Percentiles rank a stretch among this genome's conserved stretches.
phyloP scores from a whole-genome alignment of 2,329 filamentous ascomycete genomes.

The Coniochaeta sp. region DNA sequence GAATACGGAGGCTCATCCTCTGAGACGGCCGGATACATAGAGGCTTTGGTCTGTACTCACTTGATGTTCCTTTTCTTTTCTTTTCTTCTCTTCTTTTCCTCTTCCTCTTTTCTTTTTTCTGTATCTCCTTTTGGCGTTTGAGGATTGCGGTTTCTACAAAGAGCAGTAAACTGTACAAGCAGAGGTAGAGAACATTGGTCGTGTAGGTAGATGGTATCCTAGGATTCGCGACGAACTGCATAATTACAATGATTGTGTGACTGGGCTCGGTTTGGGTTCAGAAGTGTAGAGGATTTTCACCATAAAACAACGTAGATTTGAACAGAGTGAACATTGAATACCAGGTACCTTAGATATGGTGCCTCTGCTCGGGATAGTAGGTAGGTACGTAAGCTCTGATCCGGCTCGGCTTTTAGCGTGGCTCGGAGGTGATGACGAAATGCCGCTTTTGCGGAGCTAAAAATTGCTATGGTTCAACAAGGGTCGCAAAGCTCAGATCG shows the following conservation, averaged over 20 bases:
- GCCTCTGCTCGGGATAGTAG: no score
- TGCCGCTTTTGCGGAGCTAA: constrained; percentile 8
- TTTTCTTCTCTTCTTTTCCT: no score
- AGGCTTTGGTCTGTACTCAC: neutral
- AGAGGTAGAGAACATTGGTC: neutral
- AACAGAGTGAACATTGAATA: neutral
- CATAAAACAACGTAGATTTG: no score
- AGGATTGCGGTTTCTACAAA: neutral
- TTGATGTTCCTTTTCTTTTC: no score
- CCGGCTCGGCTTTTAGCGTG: neutral
- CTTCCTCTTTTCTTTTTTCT: no score
- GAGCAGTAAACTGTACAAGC: neutral
- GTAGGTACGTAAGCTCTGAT: neutral
- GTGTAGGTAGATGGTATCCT: neutral
- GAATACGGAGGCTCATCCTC: constrained; percentile 48
- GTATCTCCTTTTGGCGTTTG: neutral
- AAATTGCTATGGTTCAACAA: neutral
- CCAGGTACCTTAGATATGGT: no score
- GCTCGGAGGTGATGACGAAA: constrained; percentile 11
- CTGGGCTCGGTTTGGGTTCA: neutral
- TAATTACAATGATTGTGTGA: neutral
- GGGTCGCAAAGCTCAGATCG: neutral
- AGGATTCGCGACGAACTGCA: neutral
- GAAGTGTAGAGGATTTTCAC: neutral
- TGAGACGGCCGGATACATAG: constrained; percentile 23